A percentile compares a stretch with the other conserved stretches of the same genome.
Evolutionary conservation across 805 yeast species (phyloP).

Genomic region (Barnettozyma salicaria): DNA sequence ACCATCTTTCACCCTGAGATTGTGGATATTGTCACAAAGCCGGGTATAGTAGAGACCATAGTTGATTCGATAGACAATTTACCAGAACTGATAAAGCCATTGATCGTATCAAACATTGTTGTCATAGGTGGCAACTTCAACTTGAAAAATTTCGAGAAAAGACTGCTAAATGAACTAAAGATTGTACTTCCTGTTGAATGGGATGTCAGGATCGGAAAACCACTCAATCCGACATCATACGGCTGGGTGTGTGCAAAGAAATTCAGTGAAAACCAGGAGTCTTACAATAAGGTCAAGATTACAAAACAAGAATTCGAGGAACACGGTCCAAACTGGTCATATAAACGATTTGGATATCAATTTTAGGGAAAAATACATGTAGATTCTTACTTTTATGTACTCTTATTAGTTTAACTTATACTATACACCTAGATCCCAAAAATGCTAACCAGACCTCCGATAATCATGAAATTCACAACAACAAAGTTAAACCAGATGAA

Average conservation of each 20-base stretch:
- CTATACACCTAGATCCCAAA: conserved; percentile 17
- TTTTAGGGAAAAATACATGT: too few relatives aligned
- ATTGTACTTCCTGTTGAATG: conserved; percentile 68
- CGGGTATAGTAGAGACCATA: conserved; percentile 70
- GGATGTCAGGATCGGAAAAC: conserved; percentile 45
- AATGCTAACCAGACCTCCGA: conserved; percentile 37
- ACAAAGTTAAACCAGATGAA: conserved; percentile 38
- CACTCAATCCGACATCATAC: conserved; percentile 35
- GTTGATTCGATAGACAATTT: conserved; percentile 61
- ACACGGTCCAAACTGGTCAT: conserved; percentile 57
- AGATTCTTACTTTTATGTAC: too few relatives aligned
- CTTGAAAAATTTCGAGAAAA: conserved; percentile 55
- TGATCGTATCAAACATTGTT: conserved; percentile 72
- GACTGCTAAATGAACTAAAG: conserved; percentile 58
- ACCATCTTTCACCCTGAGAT: conserved; percentile 80
- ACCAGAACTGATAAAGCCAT: conserved; percentile 69
- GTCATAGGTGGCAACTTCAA: conserved; percentile 80
- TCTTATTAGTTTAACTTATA: too few relatives aligned
- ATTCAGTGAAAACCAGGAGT: conserved; percentile 26
- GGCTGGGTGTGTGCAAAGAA: conserved; percentile 55
- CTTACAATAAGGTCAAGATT: conserved; percentile 48
- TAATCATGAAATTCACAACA: conserved; percentile 35
- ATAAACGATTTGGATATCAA: conserved; percentile 37
- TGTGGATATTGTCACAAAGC: conserved; percentile 62
- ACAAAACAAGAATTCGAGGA: conserved; percentile 80